Evolutionary conservation across 164 flowering plant genomes (phyloP), one percentile per base, ranked within the genome.

Genomic region (Vitis rotundifolia): DNA sequence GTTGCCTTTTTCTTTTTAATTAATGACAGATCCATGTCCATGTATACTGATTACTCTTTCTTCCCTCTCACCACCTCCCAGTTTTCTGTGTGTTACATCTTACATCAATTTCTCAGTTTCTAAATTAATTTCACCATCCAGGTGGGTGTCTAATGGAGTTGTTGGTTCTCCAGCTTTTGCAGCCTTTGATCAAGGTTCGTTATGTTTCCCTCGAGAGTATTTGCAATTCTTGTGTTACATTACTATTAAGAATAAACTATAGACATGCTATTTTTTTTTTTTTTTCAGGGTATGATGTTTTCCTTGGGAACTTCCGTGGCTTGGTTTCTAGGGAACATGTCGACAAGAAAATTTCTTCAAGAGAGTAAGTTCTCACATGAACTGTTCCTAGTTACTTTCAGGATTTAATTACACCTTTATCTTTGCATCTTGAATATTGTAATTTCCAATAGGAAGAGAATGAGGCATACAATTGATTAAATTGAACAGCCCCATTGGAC

Each of bases 121-220:
- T 68, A 10, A 55, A 64, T 67, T 60, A 2, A 47, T 69, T 60
- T 72, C 47, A 11, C 26, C 69, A n/a, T 74, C 11, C 91, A 96
- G 99, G 50, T 96, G 99, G 99, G 97, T 96, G 48, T 91, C 97
- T 57, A 96, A 96, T 84, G 99, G 99, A 68, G 86, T 96, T 68
- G 98, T 96, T 77, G 99, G 99, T 59, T 93, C 97, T 79, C 99
- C 99, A 73, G 98, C 97, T 56, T 95, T 95, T 87, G 99, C 99
- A 65, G 99, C 99, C 37, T 95, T 75, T 74, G 99, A 96, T 84
- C 94, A 93, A 88, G 99, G 99, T 96, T 61, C 67, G 69, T 66
- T 11, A 13, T 53, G 4, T 26, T 68, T 71, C 44, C 3, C 31
- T 51, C 64, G 10, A 5, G 29, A 55, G 11, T 51, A 47, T 58